Evolutionary conservation across 176 grass and related monocot genomes (phyloP).

Genomic region (Saccharum spontaneum): DNA sequence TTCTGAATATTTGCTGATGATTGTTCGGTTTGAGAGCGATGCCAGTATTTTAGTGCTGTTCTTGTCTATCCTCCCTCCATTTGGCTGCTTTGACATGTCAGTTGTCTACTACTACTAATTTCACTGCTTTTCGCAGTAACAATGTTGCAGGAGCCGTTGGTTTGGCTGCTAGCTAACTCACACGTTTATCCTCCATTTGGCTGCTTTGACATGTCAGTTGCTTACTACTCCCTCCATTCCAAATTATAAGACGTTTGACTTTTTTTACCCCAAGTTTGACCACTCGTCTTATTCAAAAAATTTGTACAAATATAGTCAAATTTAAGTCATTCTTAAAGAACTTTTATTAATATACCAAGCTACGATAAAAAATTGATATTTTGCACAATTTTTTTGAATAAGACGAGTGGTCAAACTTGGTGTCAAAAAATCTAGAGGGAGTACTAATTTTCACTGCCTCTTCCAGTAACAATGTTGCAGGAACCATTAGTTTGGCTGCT

Average conservation of each 20-base stretch:
- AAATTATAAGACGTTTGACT: too few relatives aligned
- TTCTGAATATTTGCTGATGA: constrained; percentile 17
- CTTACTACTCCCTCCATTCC: too few relatives aligned
- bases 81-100: neutral
- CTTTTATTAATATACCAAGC: too few relatives aligned
- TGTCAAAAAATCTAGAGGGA: too few relatives aligned
- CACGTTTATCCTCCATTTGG: neutral
- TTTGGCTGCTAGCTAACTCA: neutral
- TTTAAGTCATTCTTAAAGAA: too few relatives aligned
- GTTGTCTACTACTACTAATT: neutral
- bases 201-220: constrained; percentile 7
- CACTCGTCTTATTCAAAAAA: too few relatives aligned
- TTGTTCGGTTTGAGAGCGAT: constrained; percentile 2
- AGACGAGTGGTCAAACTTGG: too few relatives aligned
- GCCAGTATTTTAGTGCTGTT: constrained; percentile 1
- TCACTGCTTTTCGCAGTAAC: neutral
- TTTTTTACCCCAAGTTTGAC: too few relatives aligned
- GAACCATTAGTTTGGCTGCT: neutral
- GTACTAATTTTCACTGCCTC: neutral
- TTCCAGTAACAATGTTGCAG: neutral
- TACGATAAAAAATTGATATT: too few relatives aligned
- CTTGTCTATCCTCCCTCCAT: neutral
- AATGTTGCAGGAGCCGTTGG: neutral
- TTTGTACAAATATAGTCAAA: too few relatives aligned
- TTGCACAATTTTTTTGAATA: too few relatives aligned